Conservation (phyloP, 495 filamentous ascomycete genomes). For the Cladorrhinum samala region DNA sequence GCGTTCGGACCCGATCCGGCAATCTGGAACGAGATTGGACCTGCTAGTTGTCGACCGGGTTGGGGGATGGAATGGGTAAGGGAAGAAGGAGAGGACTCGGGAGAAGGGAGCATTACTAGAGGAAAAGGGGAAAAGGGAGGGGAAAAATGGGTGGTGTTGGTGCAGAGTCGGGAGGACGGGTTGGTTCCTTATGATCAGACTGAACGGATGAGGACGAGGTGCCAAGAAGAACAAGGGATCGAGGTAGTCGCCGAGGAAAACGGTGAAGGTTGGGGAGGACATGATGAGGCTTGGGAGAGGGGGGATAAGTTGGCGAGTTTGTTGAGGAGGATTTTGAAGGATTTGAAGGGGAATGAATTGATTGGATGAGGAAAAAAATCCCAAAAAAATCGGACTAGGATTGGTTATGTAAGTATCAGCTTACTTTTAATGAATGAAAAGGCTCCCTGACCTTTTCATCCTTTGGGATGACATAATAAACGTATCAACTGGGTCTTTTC, state of each 20-base stretch:
- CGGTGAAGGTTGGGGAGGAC: not conserved
- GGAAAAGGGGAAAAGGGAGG: conserved; percentile 18
- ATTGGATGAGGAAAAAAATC: too few species aligned
- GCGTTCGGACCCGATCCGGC: conserved; percentile 57
- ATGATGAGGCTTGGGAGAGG: not conserved
- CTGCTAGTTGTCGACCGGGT: conserved; percentile 24
- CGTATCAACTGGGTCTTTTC: too few species aligned
- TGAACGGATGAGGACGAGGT: conserved; percentile 19
- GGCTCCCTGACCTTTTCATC: too few species aligned
- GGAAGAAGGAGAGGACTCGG: conserved; percentile 20
- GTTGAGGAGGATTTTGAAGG: not conserved
- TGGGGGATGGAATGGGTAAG: conserved; percentile 23
- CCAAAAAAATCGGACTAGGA: too few species aligned
- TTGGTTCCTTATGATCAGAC: conserved; percentile 29
- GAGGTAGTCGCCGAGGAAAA: not conserved
- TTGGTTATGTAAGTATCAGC: too few species aligned
- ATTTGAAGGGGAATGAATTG: not conserved
- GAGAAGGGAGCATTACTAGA: too few species aligned
- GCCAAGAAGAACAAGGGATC: not conserved
- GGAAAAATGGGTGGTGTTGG: conserved; percentile 23
- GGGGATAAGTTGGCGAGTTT: not conserved
- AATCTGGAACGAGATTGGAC: conserved; percentile 50
- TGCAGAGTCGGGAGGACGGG: conserved; percentile 28
- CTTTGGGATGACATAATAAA: too few species aligned
- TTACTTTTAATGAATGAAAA: too few species aligned